These are phyloP conservation scores for Pleurostoma richardsiae DNA, from an alignment of 2,329 filamentous ascomycete species.

Conservation along the genomic window DNA sequence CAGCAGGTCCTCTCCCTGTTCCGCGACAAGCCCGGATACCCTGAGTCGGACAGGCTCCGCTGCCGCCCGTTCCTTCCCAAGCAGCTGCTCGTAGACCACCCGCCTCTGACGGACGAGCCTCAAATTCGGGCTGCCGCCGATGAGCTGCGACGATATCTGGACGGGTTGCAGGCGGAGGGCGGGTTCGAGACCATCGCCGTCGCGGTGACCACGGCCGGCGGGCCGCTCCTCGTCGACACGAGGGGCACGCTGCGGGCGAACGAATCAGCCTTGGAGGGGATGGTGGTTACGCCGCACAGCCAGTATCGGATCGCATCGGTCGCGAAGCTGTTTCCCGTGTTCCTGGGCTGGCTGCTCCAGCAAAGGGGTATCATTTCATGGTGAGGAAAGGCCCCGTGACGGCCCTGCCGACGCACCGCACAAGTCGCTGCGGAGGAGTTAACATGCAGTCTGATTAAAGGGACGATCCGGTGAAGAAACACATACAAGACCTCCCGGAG, in stretches of 20 bases:
- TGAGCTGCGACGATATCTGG: background rate
- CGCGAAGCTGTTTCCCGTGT: background rate
- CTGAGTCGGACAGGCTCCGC: background rate
- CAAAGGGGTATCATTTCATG: background rate
- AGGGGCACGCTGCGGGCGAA: background rate
- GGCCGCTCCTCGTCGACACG: background rate
- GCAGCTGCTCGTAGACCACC: background rate
- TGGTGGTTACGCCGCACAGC: background rate
- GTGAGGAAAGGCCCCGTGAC: background rate
- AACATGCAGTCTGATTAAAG: background rate
- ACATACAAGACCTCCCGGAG: background rate
- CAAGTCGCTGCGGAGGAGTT: too few species aligned
- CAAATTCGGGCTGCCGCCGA: background rate
- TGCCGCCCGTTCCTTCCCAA: background rate
- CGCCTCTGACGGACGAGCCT: background rate
- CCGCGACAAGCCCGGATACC: background rate
- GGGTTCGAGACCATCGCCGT: background rate
- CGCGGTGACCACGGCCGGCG: background rate
- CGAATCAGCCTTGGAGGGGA: background rate
- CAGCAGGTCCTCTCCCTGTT: background rate
- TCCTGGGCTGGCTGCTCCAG: background rate
- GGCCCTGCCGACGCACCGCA: too few species aligned
- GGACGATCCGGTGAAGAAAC: background rate
- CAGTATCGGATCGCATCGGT: background rate
- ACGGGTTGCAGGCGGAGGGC: background rate